These are phyloP conservation scores for Leishmania arabica DNA, from an alignment of 208 protist genomes.

Conservation along the genomic window DNA sequence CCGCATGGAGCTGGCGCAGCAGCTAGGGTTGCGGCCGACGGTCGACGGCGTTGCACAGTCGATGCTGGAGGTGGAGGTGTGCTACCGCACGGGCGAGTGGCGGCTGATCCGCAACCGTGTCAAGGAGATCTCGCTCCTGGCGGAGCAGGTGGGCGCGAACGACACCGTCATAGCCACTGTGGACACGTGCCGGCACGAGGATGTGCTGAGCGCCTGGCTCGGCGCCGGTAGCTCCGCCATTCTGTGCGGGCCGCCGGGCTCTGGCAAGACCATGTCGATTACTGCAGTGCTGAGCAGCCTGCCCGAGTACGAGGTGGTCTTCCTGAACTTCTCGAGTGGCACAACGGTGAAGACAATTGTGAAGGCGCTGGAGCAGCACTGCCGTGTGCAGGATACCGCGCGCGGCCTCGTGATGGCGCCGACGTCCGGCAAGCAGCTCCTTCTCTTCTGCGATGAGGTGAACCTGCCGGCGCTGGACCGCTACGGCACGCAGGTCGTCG, in stretches of 20 bases:
- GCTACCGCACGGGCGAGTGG: conserved; percentile 85
- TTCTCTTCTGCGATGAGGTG: conserved; percentile 99
- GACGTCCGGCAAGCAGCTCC: conserved; percentile 91
- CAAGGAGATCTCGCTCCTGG: conserved; percentile 81
- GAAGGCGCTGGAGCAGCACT: conserved; percentile 98
- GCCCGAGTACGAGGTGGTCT: conserved; percentile 95
- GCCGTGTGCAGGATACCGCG: conserved; percentile 92
- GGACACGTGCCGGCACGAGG: conserved; percentile 98
- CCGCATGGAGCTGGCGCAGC: conserved; percentile 59
- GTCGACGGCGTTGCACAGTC: conserved; percentile 36
- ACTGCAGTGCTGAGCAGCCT: conserved; percentile 86
- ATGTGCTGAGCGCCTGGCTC: conserved; percentile 96
- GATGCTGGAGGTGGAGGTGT: conserved; percentile 89
- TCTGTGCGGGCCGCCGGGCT: conserved; percentile 98
- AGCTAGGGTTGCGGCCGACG: conserved; percentile 49
- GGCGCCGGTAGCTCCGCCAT: conserved; percentile 92
- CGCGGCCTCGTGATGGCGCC: conserved; percentile 92
- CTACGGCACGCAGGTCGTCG: conserved; percentile 98
- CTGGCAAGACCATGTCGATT: conserved; percentile 99
- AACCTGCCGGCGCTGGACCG: conserved; percentile 97
- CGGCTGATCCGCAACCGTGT: conserved; percentile 70
- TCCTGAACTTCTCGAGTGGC: conserved; percentile 98
- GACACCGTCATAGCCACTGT: conserved; percentile 98
- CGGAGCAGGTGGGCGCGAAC: conserved; percentile 91
- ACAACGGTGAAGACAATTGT: conserved; percentile 96